These are phyloP conservation scores for Hagleromyces aurorensis DNA, from an alignment of 805 yeast genomes.

Conservation along the genomic window DNA sequence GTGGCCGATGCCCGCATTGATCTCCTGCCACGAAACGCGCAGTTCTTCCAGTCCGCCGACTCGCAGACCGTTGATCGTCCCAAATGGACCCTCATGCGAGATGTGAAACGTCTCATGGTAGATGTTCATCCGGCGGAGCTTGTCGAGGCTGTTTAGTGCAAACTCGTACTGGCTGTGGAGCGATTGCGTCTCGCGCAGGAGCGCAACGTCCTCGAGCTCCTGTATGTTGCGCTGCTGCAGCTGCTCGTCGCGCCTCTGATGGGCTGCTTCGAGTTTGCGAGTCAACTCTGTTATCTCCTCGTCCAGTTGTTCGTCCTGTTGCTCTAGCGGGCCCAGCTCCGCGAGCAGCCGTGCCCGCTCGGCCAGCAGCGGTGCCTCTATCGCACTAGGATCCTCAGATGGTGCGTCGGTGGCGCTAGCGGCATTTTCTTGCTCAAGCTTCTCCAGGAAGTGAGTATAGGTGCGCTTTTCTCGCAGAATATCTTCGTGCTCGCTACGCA, in stretches of 20 bases:
- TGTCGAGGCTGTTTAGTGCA: conserved; percentile 59
- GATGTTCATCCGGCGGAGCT: conserved; percentile 67
- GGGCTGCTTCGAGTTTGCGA: conserved; percentile 39
- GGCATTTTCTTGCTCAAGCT: conserved; percentile 50
- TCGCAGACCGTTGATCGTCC: conserved; percentile 78
- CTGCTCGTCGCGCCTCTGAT: conserved; percentile 40
- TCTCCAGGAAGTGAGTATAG: conserved; percentile 64
- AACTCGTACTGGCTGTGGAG: conserved; percentile 54
- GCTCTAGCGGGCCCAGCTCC: conserved; percentile 25
- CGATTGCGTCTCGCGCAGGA: conserved; percentile 50
- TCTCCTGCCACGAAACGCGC: conserved; percentile 81
- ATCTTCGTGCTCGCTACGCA: conserved; percentile 64
- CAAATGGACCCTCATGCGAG: conserved; percentile 76
- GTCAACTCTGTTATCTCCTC: conserved; percentile 38
- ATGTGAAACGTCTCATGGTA: conserved; percentile 78
- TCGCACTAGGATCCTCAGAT: conserved; percentile 6
- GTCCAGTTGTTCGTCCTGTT: conserved; percentile 38
- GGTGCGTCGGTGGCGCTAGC: conserved; percentile 24
- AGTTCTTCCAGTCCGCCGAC: conserved; percentile 58
- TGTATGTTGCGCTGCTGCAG: conserved; percentile 44
- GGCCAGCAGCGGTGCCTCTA: conserved; percentile 20
- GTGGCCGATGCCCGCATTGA: conserved; percentile 88
- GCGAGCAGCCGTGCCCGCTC: conserved; percentile 17
- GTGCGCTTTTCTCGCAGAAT: conserved; percentile 70
- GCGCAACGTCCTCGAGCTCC: conserved; percentile 44